Conservation (phyloP, 495 filamentous ascomycete species). For the Letharia columbiana region DNA sequence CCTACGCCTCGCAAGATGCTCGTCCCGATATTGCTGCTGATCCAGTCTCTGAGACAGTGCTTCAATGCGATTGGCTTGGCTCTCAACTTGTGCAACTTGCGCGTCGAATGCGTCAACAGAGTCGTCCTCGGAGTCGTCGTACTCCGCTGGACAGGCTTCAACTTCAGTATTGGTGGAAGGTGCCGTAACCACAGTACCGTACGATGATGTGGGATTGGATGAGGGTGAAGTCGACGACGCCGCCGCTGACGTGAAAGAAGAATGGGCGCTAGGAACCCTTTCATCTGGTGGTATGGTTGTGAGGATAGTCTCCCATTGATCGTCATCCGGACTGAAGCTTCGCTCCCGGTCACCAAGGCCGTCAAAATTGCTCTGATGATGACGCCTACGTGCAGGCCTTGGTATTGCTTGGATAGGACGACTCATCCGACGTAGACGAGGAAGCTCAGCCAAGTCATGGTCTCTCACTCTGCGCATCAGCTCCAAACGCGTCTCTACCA, state of each 20-base stretch:
- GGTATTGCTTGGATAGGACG: slow-evolving; percentile 1
- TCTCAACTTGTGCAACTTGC: slow-evolving; percentile 14
- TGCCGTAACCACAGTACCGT: slow-evolving; percentile 18
- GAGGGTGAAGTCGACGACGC: slow-evolving; percentile 41
- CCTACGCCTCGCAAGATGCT: slow-evolving; percentile 11
- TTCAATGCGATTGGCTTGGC: slow-evolving; percentile 19
- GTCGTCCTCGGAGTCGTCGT: slow-evolving; percentile 15
- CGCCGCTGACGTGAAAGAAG: slow-evolving; percentile 66
- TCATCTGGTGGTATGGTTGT: slow-evolving; percentile 74
- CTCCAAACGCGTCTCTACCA: slow-evolving; percentile 12
- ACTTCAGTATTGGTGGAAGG: slow-evolving; percentile 14
- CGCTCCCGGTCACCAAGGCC: slow-evolving; percentile 78
- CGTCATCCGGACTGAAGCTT: slow-evolving; percentile 67
- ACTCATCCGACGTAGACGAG: slow-evolving; percentile 22
- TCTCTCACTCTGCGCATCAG: slow-evolving; percentile 15
- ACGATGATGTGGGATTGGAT: slow-evolving; percentile 30
- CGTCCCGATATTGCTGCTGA: slow-evolving; percentile 8
- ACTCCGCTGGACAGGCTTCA: slow-evolving; percentile 20
- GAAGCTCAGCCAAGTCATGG: slow-evolving; percentile 14
- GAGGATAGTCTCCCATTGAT: slow-evolving; percentile 70
- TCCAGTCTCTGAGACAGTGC: slow-evolving; percentile 15
- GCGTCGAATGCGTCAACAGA: slow-evolving; percentile 9
- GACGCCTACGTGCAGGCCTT: slow-evolving; percentile 9
- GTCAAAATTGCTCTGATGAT: slow-evolving; percentile 41
- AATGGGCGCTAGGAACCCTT: slow-evolving; percentile 66